These are phyloP conservation scores for Aaosphaeria arxii DNA, from an alignment of 2,329 filamentous ascomycete genomes.

Conservation along the genomic window DNA sequence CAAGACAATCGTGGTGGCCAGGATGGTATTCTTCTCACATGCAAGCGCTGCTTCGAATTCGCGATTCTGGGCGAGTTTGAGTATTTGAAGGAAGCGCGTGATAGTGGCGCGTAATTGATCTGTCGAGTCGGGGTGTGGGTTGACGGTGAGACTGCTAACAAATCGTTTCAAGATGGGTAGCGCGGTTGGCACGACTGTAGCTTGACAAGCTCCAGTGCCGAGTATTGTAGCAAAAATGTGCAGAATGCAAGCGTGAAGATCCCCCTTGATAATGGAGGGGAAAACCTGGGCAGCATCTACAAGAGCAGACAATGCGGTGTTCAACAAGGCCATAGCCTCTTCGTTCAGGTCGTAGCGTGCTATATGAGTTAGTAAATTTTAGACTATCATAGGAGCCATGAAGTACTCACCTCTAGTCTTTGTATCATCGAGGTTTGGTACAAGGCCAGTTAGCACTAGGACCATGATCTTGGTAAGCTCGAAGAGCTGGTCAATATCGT, in stretches of 20 bases:
- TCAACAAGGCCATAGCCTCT: conserved; percentile 78
- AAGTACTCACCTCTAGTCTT: conserved; percentile 29
- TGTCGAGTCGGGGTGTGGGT: conserved; percentile 50
- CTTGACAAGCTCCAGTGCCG: conserved; percentile 81
- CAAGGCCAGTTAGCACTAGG: conserved; percentile 79
- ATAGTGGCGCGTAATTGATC: conserved; percentile 79
- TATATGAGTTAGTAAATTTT: conserved; percentile 46
- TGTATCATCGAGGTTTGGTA: conserved; percentile 74
- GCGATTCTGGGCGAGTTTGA: conserved; percentile 71
- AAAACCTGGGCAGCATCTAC: conserved; percentile 96
- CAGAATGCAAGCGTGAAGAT: conserved; percentile 92
- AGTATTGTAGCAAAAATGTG: conserved; percentile 95
- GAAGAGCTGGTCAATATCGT: conserved; percentile 97
- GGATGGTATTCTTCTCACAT: conserved; percentile 89
- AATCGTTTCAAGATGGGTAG: conserved; percentile 92
- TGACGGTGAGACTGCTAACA: conserved; percentile 66
- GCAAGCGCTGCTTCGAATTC: conserved; percentile 74
- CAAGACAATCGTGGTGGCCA: conserved; percentile 85
- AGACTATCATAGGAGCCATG: conserved; percentile 2
- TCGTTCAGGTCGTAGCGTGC: conserved; percentile 79
- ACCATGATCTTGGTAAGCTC: conserved; percentile 96
- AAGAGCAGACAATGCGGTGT: conserved; percentile 77
- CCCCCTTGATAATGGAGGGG: conserved; percentile 92
- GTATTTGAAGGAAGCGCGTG: conserved; percentile 76
- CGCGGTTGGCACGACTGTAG: conserved; percentile 82